Percentiles rank a stretch among this genome's conserved stretches.
phyloP scores from a whole-genome alignment of 345 rosid species.

The Lepidium didymum region DNA sequence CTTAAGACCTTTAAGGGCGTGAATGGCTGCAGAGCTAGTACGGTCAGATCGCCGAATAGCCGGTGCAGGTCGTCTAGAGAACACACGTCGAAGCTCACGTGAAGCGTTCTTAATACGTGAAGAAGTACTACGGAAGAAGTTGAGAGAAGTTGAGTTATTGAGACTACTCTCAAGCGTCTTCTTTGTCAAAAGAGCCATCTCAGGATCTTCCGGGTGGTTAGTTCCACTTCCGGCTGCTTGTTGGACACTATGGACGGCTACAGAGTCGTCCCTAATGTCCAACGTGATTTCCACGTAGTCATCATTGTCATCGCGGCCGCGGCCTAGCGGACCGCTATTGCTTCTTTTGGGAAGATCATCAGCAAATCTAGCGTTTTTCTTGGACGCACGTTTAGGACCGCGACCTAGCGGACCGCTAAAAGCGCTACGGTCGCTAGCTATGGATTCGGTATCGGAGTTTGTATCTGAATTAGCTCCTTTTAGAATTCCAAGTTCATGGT shows the following conservation, averaged over 20 bases:
- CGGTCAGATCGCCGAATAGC: slow-evolving; percentile 44
- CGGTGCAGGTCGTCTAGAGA: slow-evolving; percentile 41
- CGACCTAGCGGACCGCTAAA: slow-evolving; percentile 64
- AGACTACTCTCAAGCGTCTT: slow-evolving; percentile 47
- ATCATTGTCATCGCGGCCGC: slow-evolving; percentile 3
- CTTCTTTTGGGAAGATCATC: slow-evolving; percentile 38
- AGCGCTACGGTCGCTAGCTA: slow-evolving; percentile 46
- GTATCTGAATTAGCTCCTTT: slow-evolving; percentile 43
- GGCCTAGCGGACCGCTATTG: slow-evolving; percentile 4
- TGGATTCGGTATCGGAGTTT: slow-evolving; percentile 65
- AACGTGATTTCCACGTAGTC: slow-evolving; percentile 83
- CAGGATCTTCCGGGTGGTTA: slow-evolving; percentile 47
- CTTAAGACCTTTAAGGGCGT: slow-evolving; percentile 81
- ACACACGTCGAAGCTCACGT: slow-evolving; percentile 66
- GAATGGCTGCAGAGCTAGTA: slow-evolving; percentile 64
- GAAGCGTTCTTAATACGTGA: slow-evolving; percentile 64
- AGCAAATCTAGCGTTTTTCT: slow-evolving; percentile 74
- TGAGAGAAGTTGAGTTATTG: slow-evolving; percentile 36
- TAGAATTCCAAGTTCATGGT: slow-evolving; percentile 27
- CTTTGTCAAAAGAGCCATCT: slow-evolving; percentile 57
- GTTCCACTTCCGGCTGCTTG: slow-evolving; percentile 39
- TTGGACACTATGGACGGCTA: slow-evolving; percentile 85
- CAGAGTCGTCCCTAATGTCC: slow-evolving; percentile 68
- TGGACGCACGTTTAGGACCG: slow-evolving; percentile 44
- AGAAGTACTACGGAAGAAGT: slow-evolving; percentile 58